Evolutionary conservation across 108 stramenopile genomes (phyloP).

Genomic region (Cyclotella sp.): DNA sequence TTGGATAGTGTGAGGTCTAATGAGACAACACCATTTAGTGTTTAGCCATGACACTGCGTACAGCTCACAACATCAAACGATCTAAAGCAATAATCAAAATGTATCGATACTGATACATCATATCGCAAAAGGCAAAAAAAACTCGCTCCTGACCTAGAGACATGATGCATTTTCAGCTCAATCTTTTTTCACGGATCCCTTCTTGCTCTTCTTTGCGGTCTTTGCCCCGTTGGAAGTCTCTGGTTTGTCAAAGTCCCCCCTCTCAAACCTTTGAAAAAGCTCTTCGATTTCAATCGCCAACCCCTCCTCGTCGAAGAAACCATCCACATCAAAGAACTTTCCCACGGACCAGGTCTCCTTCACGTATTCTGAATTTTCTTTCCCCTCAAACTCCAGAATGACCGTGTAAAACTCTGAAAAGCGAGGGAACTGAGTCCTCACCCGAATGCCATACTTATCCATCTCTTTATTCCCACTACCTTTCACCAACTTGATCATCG

Average conservation of each 20-base stretch:
- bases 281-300: conserved; percentile 69
- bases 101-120: not conserved
- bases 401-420: conserved; percentile 90
- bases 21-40: no score
- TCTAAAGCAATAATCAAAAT: no score
- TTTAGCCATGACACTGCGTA: no score
- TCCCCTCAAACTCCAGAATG: conserved; percentile 74
- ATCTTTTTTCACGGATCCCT: not conserved
- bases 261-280: conserved; percentile 69
- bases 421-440: conserved; percentile 83
- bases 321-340: conserved; percentile 91
- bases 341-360: conserved; percentile 88
- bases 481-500: conserved; percentile 47
- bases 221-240: conserved; percentile 19
- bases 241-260: conserved; percentile 67
- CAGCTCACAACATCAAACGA: no score
- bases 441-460: conserved; percentile 74
- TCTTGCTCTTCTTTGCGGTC: conserved; percentile 18
- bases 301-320: conserved; percentile 90
- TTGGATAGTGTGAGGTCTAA: no score
- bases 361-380: conserved; percentile 56
- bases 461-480: conserved; percentile 61
- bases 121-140: not conserved
- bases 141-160: not conserved
- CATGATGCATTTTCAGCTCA: not conserved